These are phyloP conservation scores for Ophidiomyces ophidiicola DNA, from an alignment of 2,329 filamentous ascomycete genomes.

Conservation along the genomic window DNA sequence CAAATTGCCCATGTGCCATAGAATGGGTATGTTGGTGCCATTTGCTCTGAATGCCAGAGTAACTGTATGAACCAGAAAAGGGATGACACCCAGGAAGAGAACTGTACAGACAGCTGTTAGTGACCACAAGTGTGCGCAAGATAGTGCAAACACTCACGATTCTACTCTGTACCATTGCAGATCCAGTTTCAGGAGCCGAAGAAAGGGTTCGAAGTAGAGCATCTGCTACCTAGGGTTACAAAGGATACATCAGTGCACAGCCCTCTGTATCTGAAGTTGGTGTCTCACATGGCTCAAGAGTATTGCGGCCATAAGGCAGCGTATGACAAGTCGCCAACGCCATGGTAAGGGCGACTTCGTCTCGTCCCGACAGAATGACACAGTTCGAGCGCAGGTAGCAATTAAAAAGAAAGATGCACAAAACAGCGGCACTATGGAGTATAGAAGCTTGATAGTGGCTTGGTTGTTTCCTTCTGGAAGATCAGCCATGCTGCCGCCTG, in stretches of 20 bases:
- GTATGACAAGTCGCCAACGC: constrained; percentile 34
- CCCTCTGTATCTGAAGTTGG: not conserved
- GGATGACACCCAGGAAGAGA: constrained; percentile 50
- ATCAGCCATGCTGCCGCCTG: constrained; percentile 5
- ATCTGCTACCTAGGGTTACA: constrained; percentile 14
- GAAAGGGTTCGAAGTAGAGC: constrained; percentile 15
- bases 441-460: constrained; percentile 10
- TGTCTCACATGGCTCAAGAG: constrained; percentile 32
- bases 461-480: constrained; percentile 3
- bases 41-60: constrained; percentile 41
- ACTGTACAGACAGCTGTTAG: constrained; percentile 20
- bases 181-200: constrained; percentile 2
- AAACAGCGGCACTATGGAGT: constrained; percentile 33
- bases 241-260: not conserved
- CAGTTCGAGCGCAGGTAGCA: constrained; percentile 39
- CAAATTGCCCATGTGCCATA: constrained; percentile 51
- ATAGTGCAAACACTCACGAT: constrained; percentile 14
- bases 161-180: constrained; percentile 8
- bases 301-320: constrained; percentile 29
- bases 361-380: constrained; percentile 42
- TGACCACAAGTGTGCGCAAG: not conserved
- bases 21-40: constrained; percentile 47
- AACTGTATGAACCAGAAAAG: constrained; percentile 53
- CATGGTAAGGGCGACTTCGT: constrained; percentile 29
- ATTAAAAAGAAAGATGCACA: constrained; percentile 48